phyloP scores from a whole-genome alignment of 1,139 yeast species.

The Hyphopichia pseudoburtonii region DNA sequence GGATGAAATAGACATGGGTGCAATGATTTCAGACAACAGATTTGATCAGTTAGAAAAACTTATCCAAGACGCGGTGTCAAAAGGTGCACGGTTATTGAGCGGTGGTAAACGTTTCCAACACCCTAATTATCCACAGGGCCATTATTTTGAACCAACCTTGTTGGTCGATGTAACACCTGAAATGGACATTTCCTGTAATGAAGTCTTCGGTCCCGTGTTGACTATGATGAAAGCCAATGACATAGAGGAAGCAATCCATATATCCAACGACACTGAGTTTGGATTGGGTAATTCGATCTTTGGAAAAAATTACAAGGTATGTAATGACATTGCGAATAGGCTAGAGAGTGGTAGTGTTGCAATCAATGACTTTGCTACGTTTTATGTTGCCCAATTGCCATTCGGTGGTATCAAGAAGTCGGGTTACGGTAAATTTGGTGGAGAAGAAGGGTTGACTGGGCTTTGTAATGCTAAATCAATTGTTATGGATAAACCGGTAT shows the following conservation, averaged over 20 bases:
- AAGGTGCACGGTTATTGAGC: constrained; percentile 75
- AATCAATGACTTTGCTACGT: constrained; percentile 95
- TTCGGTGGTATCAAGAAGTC: constrained; percentile 93
- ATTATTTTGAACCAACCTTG: constrained; percentile 86
- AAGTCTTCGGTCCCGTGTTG: constrained; percentile 90
- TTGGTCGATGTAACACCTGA: constrained; percentile 74
- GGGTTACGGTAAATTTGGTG: constrained; percentile 96
- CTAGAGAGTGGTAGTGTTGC: constrained; percentile 89
- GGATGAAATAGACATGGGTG: constrained; percentile 93
- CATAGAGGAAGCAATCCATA: constrained; percentile 66
- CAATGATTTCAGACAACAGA: constrained; percentile 79
- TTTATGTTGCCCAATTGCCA: constrained; percentile 91
- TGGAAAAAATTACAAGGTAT: constrained; percentile 56
- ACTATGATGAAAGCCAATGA: constrained; percentile 70
- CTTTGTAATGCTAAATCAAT: constrained; percentile 83
- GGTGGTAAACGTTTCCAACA: constrained; percentile 83
- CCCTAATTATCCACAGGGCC: constrained; percentile 94
- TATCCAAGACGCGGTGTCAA: constrained; percentile 67
- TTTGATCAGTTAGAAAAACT: constrained; percentile 65
- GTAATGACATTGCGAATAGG: constrained; percentile 61
- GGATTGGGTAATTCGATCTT: constrained; percentile 93
- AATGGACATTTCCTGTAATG: constrained; percentile 82
- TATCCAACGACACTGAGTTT: constrained; percentile 84
- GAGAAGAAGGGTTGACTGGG: constrained; percentile 92
- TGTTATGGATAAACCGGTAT: constrained; percentile 78